Evolutionary conservation across 805 yeast species (phyloP).

Genomic region (Yarrowia sp.): DNA sequence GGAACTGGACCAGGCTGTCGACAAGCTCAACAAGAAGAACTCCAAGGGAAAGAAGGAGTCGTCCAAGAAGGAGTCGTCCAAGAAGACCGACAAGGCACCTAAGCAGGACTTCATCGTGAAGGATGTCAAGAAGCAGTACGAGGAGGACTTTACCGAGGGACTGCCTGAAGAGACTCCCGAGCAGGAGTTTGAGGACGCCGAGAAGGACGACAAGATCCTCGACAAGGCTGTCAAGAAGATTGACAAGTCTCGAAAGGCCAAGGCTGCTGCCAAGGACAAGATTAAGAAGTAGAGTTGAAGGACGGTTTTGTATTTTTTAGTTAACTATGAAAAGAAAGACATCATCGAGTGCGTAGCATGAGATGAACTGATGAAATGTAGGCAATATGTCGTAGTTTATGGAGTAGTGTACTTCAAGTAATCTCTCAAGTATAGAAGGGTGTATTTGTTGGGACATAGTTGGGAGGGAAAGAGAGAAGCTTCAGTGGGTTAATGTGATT

Average conservation of each 20-base stretch:
- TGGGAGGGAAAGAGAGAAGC: too few relatives aligned
- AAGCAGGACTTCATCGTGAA: background rate
- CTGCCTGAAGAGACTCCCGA: background rate
- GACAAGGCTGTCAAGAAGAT: constrained; percentile 28
- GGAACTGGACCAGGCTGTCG: constrained; percentile 1
- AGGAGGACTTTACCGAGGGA: constrained; percentile 6
- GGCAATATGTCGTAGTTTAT: too few relatives aligned
- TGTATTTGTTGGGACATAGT: too few relatives aligned
- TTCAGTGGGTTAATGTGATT: too few relatives aligned
- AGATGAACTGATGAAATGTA: too few relatives aligned
- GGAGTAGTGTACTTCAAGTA: too few relatives aligned
- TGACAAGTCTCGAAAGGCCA: constrained; percentile 29
- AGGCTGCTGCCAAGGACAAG: constrained; percentile 24
- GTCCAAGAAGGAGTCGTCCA: too few relatives aligned
- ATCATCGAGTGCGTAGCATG: too few relatives aligned
- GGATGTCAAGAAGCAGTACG: constrained; percentile 24
- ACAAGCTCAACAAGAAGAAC: constrained; percentile 6
- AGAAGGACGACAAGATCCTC: constrained; percentile 38
- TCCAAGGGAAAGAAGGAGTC: too few relatives aligned
- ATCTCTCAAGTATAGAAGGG: too few relatives aligned
- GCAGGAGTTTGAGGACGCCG: constrained; percentile 30
- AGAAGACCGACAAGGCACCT: too few relatives aligned
- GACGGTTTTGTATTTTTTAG: constrained; percentile 25
- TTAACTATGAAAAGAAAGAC: background rate
- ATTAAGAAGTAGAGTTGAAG: constrained; percentile 36